Conservation (phyloP, 2,329 filamentous ascomycete species). For the Aspergillus sclerotialis region DNA sequence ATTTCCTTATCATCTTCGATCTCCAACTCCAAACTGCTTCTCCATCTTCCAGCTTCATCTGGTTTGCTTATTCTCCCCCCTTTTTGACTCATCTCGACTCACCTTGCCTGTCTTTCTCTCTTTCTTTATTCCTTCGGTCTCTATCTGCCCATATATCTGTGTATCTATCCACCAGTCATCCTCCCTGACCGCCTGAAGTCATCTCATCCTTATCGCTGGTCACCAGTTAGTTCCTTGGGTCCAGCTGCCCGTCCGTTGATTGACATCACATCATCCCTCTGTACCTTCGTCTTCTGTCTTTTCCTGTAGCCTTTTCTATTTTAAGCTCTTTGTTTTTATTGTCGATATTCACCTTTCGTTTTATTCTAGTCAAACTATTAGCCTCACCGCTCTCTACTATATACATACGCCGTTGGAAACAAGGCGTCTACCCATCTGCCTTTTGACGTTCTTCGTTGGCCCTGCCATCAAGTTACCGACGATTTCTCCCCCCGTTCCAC, state of each 20-base stretch:
- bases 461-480: slow-evolving; percentile 2
- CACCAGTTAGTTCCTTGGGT: slow-evolving; percentile 19
- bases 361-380: neutral
- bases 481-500: slow-evolving; percentile 11
- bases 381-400: neutral
- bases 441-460: neutral
- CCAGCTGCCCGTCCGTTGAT: slow-evolving; percentile 15
- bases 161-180: slow-evolving; percentile 15
- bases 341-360: too few species aligned
- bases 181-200: slow-evolving; percentile 27
- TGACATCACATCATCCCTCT: slow-evolving; percentile 24
- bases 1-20: slow-evolving; percentile 3
- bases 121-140: neutral
- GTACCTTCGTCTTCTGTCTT: slow-evolving; percentile 6
- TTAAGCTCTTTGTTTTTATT: too few species aligned
- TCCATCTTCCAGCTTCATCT: too few species aligned
- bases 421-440: too few species aligned
- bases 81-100: neutral
- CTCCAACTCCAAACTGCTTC: neutral
- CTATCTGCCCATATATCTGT: neutral
- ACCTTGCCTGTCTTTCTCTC: neutral
- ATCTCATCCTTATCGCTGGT: slow-evolving; percentile 24
- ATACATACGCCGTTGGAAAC: too few species aligned
- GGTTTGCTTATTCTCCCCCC: neutral
- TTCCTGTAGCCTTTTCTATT: neutral